Conservation (phyloP, 2,329 filamentous ascomycete species). For the Colletotrichum incanum region DNA sequence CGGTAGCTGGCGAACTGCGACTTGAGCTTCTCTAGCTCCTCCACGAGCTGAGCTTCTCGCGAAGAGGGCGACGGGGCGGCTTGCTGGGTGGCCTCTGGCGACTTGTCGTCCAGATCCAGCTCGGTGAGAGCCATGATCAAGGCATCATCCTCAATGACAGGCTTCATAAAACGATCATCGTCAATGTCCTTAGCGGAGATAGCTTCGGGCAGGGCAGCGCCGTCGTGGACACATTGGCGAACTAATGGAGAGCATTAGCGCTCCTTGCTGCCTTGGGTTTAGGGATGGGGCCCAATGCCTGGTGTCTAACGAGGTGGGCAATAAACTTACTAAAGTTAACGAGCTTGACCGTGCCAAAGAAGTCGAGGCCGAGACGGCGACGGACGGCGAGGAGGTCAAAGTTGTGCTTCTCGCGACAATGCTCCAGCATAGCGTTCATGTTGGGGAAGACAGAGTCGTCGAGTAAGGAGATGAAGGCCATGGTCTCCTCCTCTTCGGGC, state of each 20-base stretch:
- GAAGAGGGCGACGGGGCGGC: slow-evolving; percentile 58
- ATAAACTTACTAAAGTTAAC: slow-evolving; percentile 74
- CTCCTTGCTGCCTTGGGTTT: neutral
- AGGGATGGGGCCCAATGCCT: neutral
- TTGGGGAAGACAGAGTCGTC: slow-evolving; percentile 77
- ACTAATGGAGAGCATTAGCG: slow-evolving; percentile 52
- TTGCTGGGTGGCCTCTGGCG: slow-evolving; percentile 45
- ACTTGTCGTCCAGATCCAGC: slow-evolving; percentile 66
- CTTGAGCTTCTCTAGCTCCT: slow-evolving; percentile 72
- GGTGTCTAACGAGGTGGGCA: neutral
- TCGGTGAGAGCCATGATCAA: slow-evolving; percentile 91
- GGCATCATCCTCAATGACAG: slow-evolving; percentile 90
- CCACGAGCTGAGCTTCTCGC: slow-evolving; percentile 71
- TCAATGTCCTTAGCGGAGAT: slow-evolving; percentile 76
- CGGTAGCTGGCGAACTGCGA: slow-evolving; percentile 77
- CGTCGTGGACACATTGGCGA: slow-evolving; percentile 63
- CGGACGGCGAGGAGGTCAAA: slow-evolving; percentile 78
- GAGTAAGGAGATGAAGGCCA: slow-evolving; percentile 77
- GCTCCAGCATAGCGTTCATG: slow-evolving; percentile 75
- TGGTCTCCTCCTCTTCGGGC: slow-evolving; percentile 73
- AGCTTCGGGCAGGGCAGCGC: slow-evolving; percentile 66
- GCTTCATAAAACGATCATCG: slow-evolving; percentile 87
- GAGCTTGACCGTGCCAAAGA: slow-evolving; percentile 80
- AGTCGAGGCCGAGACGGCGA: slow-evolving; percentile 75
- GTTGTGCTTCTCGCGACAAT: slow-evolving; percentile 76